Evolutionary conservation across 2,329 filamentous ascomycete genomes (phyloP), one percentile per base, ranked within the genome.

Genomic region (Verruconis gallopava): DNA sequence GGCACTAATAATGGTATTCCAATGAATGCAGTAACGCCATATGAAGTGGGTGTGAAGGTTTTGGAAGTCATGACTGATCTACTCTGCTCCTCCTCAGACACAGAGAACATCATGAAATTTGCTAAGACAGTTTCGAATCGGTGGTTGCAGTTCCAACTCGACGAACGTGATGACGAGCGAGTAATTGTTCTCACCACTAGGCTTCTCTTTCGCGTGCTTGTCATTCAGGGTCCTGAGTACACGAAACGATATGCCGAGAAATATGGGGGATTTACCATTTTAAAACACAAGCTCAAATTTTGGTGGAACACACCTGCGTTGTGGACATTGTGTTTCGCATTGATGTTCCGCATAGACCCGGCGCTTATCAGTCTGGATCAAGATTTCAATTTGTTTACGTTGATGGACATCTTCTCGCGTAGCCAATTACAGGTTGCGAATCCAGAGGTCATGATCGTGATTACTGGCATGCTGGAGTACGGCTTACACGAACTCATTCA

Each of bases 81-180:
- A 9, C 66, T 95, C 6, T 94, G 86, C 53, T 77, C 84, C 47
- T 75, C 76, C 51, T 72, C 72, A 17, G 85, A 79, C 48, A 63
- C 72, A 6, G 67, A 67, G 12, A 77, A 81, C 47, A 81, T 94
- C 43, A 77, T 79, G 54, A 91, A 86, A 52, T 96, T 98, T 66
- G 85, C 86, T 4, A 83, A 81, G 54, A 93, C 89, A 1, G 89
- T 98, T 5, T 95, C 89, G 17, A 94, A 93, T 51, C 49, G 89
- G 80, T 95, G 88, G 88, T 72, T 94, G 12, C 66, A 98, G 12
- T 93, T 95, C 59, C 73, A 98, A 12, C 71, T 96, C 39, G 85
- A 85, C 5, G 88, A 95, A 33, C 41, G 13, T 56, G 77, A 84
- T 47, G 83, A 96, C 45, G 72, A 83, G 4, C 81, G 86, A 49